Percentiles rank a stretch among this genome's conserved stretches.
phyloP scores from a whole-genome alignment of 768 basidiomycete genomes.

The Scleroderma citrinum region DNA sequence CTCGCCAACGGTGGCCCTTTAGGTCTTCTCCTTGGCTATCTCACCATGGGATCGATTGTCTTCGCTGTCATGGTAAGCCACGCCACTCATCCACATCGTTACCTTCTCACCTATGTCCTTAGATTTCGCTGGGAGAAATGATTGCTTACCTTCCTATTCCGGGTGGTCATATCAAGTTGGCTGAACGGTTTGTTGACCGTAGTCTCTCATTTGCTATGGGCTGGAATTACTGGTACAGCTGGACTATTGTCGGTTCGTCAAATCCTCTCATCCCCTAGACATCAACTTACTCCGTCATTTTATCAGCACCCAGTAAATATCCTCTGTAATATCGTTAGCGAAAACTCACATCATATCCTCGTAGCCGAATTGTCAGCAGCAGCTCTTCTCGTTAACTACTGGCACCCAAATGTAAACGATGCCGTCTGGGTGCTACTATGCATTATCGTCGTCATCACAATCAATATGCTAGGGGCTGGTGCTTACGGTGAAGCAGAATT shows the following conservation, averaged over 20 bases:
- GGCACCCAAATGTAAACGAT: constrained; percentile 52
- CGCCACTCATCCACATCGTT: not conserved
- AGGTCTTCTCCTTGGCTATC: constrained; percentile 70
- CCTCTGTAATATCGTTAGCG: too few species aligned
- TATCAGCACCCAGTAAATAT: constrained; percentile 21
- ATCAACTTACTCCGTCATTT: not conserved
- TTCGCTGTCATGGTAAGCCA: constrained; percentile 61
- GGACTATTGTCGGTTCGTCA: constrained; percentile 19
- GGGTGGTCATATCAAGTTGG: constrained; percentile 75
- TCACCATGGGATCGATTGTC: constrained; percentile 59
- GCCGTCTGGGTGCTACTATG: constrained; percentile 80
- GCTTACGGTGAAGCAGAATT: constrained; percentile 86
- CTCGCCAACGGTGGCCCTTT: constrained; percentile 59
- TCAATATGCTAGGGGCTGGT: constrained; percentile 71
- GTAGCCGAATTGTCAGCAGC: constrained; percentile 36
- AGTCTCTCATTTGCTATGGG: constrained; percentile 56
- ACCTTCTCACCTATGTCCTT: not conserved
- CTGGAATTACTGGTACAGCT: constrained; percentile 50
- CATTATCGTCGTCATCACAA: constrained; percentile 65
- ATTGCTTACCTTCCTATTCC: constrained; percentile 71
- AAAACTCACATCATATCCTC: too few species aligned
- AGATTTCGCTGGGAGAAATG: constrained; percentile 59
- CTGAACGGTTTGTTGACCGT: constrained; percentile 77
- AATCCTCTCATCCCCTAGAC: not conserved
- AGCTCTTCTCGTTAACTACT: constrained; percentile 71